Base-by-base conservation (phyloP, 331 rosid genomes). In the Erythrophleum ivorense region DNA sequence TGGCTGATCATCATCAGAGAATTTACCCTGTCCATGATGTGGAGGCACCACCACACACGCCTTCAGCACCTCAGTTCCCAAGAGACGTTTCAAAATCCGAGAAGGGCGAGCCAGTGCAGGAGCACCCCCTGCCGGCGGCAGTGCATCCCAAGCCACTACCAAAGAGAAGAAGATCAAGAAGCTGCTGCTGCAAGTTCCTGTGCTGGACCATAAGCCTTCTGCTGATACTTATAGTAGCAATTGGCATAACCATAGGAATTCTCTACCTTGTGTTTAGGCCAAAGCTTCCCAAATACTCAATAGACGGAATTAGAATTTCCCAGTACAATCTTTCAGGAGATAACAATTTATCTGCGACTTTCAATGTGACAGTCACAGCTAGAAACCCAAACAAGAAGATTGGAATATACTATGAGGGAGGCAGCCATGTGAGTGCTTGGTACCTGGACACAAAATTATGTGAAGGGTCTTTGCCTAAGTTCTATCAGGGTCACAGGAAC, bases 401-500 rank as follows among this genome's bases (percentile, higher is more conserved):
- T 59, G 98, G 98, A 7, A 90, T 95, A n/a, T 90, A 91, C 84
- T 95, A 95, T 41, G 94, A 72, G 46, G 86, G 91, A 16, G 98
- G 98, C 3, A 95, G 98, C 80, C 83, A 84, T 5, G 86, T 95
- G 55, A 88, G 85, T 75, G 95, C 91, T 67, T 89, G 67, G 88
- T 95, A 91, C 86, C 13, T 19, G 10, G 89, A 73, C 54, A 89
- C 88, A 9, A 33, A 89, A 73, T 77, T 95, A 1, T 89, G 92
- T 48, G 85, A 88, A 77, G 98, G 97, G 77, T 91, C 94, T 13
- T 57, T 95, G 83, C 97, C 97, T 3, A 88, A 77, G 50, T 95
- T 95, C 86, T 95, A 95, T 71, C 97, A 95, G 63, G 98, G 98
- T 12, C 97, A 93, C 62, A 85, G 66, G 21, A 95, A 93, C 85